Evolutionary conservation across 495 filamentous ascomycete genomes (phyloP).

Genomic region (Melanomma pulvis-pyrius): DNA sequence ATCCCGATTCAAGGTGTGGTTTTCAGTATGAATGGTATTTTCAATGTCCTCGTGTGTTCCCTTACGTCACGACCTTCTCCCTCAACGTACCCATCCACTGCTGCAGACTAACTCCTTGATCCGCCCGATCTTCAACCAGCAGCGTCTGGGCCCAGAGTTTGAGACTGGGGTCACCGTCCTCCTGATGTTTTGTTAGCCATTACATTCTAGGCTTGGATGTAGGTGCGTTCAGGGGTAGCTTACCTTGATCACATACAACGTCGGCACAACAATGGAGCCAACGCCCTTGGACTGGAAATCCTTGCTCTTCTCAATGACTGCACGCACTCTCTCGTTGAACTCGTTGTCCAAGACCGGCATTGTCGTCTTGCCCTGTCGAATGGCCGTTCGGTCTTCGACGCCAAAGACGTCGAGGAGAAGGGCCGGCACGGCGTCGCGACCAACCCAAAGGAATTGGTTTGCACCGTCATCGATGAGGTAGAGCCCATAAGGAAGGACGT

Average conservation of each 20-base stretch:
- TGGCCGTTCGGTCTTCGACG: constrained; percentile 70
- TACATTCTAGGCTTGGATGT: too few relatives aligned
- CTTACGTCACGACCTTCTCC: constrained; percentile 75
- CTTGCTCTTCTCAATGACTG: constrained; percentile 86
- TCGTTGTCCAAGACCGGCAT: constrained; percentile 89
- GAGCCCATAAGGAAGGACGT: constrained; percentile 88
- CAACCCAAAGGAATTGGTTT: constrained; percentile 97
- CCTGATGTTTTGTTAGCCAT: constrained; percentile 40
- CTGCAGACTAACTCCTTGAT: constrained; percentile 85
- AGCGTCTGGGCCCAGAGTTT: constrained; percentile 96
- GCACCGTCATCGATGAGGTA: constrained; percentile 98
- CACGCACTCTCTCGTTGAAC: constrained; percentile 91
- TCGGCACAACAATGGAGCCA: constrained; percentile 87
- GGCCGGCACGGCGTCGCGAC: constrained; percentile 87
- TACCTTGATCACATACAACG: constrained; percentile 81
- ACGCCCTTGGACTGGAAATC: constrained; percentile 83
- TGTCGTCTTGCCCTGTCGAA: constrained; percentile 87
- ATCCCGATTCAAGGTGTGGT: not conserved
- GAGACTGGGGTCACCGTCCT: constrained; percentile 93
- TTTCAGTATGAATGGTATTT: not conserved
- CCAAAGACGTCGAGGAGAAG: constrained; percentile 90
- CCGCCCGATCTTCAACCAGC: constrained; percentile 91
- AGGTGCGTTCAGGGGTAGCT: not conserved
- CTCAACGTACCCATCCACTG: constrained; percentile 91
- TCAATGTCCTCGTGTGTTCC: not conserved